These are phyloP conservation scores for Canariomyces notabilis DNA, from an alignment of 2,329 filamentous ascomycete species.

Conservation along the genomic window DNA sequence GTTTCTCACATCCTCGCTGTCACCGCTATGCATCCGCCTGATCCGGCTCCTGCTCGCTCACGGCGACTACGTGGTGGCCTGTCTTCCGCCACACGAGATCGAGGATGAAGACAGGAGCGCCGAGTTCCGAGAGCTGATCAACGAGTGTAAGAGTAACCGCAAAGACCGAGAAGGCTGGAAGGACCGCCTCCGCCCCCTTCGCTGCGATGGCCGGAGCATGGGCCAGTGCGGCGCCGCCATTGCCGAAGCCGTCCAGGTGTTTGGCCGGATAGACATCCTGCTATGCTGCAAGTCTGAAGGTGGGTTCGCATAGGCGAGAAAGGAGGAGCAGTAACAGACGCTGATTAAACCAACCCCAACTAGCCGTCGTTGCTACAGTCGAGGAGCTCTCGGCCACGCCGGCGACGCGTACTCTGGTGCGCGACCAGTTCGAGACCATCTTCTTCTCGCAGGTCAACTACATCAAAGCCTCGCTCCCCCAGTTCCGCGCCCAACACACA, in stretches of 20 bases:
- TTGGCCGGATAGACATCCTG: slow-evolving; percentile 83
- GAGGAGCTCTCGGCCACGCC: slow-evolving; percentile 77
- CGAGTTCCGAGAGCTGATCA: slow-evolving; percentile 75
- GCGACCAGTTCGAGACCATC: slow-evolving; percentile 88
- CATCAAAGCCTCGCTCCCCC: slow-evolving; percentile 80
- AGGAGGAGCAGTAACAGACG: not conserved
- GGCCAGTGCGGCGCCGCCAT: slow-evolving; percentile 78
- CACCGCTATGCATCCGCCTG: slow-evolving; percentile 77
- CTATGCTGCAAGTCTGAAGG: slow-evolving; percentile 86
- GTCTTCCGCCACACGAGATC: slow-evolving; percentile 72
- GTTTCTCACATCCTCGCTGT: slow-evolving; percentile 84
- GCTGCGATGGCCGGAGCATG: slow-evolving; percentile 57
- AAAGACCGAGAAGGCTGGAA: slow-evolving; percentile 74
- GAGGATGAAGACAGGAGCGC: slow-evolving; percentile 70
- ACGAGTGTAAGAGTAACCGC: slow-evolving; percentile 57
- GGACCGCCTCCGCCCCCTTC: slow-evolving; percentile 64
- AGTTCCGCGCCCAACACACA: slow-evolving; percentile 71
- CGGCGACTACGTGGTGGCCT: slow-evolving; percentile 85
- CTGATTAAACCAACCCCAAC: not conserved
- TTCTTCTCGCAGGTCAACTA: slow-evolving; percentile 97
- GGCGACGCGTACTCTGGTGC: slow-evolving; percentile 70
- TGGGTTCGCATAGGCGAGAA: slow-evolving; percentile 32
- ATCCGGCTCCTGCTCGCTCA: slow-evolving; percentile 79
- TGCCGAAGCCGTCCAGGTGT: slow-evolving; percentile 77
- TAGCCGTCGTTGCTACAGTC: slow-evolving; percentile 84